Evolutionary conservation across 179 eudicot genomes (phyloP), one percentile per base, ranked within the genome.

Genomic region (Pouteria campechiana): DNA sequence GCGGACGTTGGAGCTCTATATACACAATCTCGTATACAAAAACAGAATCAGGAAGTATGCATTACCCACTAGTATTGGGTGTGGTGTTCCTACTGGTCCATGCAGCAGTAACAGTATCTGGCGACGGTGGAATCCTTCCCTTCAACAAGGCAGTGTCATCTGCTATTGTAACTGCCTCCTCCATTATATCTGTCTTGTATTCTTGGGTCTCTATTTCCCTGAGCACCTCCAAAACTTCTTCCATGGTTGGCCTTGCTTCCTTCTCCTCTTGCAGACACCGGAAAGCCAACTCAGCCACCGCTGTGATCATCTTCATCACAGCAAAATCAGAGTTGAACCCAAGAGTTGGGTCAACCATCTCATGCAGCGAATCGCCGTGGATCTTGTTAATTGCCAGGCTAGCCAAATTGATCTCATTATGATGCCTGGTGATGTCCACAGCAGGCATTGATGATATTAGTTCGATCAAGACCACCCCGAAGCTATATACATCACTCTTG

Each of bases 401-500:
- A 3, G 97, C 75, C 52, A 88, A 58, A 38, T 81, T 88, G n/a
- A 88, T 88, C 66, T 84, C 97, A 5, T 78, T 65, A 13, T 59
- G 57, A 12, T 61, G 57, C 48, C 95, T 67, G 22, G 36, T 58
- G 10, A 76, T 57, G 30, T 88, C 93, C 6, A 88, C 70, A 0
- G 95, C 93, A 2, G 80, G 85, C 76, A 72, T 38, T 7, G 93
- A 81, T 9, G 97, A 84, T 49, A 88, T 51, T 0, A 88, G 93
- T 70, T 88, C 95, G 8, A 78, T 51, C 1, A 84, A 72, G 3
- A 88, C 85, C 23, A 88, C 95, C 9, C 97, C 97, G 17, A 84
- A 88, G 52, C 88, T 88, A 31, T 78, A 88, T 15, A 88, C 97
- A 51, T 88, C 97, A 14, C 97, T 89, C 46, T 73, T 89, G 19